Percentiles rank a stretch among this genome's conserved stretches.
phyloP scores from a whole-genome alignment of 2,329 filamentous ascomycete genomes.

The Pyrenochaeta sp. region DNA sequence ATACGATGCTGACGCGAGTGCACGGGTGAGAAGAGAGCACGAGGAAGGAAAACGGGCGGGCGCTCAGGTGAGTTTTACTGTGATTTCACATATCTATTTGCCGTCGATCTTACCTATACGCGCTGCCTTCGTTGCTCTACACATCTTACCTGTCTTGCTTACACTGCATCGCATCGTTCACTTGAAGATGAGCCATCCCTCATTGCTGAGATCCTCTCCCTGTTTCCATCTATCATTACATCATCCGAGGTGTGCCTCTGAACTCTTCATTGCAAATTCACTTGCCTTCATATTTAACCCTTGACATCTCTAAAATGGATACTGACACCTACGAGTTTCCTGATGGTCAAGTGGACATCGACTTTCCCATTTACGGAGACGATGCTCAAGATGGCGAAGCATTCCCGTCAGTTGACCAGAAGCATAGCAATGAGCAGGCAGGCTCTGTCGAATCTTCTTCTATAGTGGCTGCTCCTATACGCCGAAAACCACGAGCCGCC shows the following conservation, averaged over 20 bases:
- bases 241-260: neutral
- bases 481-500: conserved; percentile 44
- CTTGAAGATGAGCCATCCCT: neutral
- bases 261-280: neutral
- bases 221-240: neutral
- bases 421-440: conserved; percentile 19
- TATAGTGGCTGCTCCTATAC: conserved; percentile 52
- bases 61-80: conserved; percentile 47
- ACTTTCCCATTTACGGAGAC: conserved; percentile 44
- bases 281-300: neutral
- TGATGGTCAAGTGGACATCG: conserved; percentile 37
- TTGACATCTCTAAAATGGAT: conserved; percentile 2
- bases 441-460: conserved; percentile 47
- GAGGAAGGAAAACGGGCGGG: conserved; percentile 48
- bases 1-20: conserved; percentile 48
- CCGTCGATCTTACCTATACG: neutral
- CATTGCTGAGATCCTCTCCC: neutral
- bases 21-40: conserved; percentile 53
- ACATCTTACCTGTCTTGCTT: neutral
- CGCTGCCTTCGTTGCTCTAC: neutral
- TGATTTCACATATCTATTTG: conserved; percentile 9
- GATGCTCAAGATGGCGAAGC: conserved; percentile 44
- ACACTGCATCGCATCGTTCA: conserved; percentile 12
- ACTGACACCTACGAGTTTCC: conserved; percentile 32
- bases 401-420: conserved; percentile 24